Evolutionary conservation across 2,329 filamentous ascomycete species (phyloP), one percentile per base, ranked within the genome.

Genomic region (Ophiostoma fasciatum): DNA sequence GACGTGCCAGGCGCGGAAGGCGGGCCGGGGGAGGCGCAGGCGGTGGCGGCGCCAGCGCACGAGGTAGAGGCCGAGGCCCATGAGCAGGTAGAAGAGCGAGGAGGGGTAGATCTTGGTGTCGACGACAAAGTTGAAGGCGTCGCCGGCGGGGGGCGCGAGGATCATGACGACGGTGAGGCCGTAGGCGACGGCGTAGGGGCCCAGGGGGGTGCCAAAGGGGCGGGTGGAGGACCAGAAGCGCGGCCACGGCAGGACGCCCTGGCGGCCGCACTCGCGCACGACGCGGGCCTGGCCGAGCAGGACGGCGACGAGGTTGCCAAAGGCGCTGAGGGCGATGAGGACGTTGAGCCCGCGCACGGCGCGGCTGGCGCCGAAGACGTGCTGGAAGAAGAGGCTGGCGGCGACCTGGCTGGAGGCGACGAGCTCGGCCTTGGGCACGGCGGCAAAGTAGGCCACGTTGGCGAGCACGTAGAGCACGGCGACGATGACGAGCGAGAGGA

Each of bases 41-140:
- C 62, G 61, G 26, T 57, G 60, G 4, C 74, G 66, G 2, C 67
- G 64, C 12, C 58, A 58, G 0, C 78, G 66, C 5, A 78, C 62
- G 0, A 77, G 42, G 26, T 70, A 66, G 0, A 82, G 48, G 0
- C 77, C 76, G 3, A 69, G 37, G 0, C 64, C 64, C 50, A 80
- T 60, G 11, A 66, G 51, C 7, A 77, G 53, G 35, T 62, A 56
- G 54, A 82, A 82, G 10, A 74, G 55, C 2, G 66, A 63, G 0
- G 55, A 49, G 0, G 78, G 77, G 38, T 80, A 79, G 0, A 65
- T 61, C 26, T 63, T 52, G 2, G 81, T 55, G 45, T 70, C 68
- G 42, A 75, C 66, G 11, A 79, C 71, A 46, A 78, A 78, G 42
- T 71, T 69, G 49, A 78, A 78, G 0, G 73, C 74, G 47, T 78